Base-by-base conservation (phyloP, 176 grass and related monocot genomes). In the Olyra latifolia region DNA sequence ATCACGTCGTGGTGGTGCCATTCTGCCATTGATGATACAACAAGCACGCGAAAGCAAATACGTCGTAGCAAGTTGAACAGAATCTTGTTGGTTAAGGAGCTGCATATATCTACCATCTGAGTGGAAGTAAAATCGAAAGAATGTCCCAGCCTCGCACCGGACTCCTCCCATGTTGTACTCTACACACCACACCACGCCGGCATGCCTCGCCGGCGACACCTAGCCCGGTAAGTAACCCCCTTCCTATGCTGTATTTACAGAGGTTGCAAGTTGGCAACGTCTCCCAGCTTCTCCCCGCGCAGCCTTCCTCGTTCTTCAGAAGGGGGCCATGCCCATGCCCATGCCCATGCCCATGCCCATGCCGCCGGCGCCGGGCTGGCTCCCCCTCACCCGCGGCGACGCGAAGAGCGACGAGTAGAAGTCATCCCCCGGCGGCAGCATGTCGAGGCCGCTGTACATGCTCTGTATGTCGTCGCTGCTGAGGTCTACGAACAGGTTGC, bases 381-480 rank as follows among this genome's bases (percentile, higher is more conserved):
- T 78, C 1, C 28, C 73, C 24, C 49, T 77, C 47, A 66, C 19
- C 22, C 88, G 41, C 7, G 83, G 88, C 24, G 88, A 86, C 0
- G 88, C 78, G 88, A 90, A 90, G 82, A 86, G 59, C 29, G 88
- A 78, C 1, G 78, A 78, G 78, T 78, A 90, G 59, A 78, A 81
- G 59, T 86, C 83, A 58, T 90, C 88, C 24, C 83, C 78, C 0
- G 66, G 20, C 63, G 82, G 87, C 71, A 89, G 67, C 78, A 90
- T 66, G 73, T 86, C 88, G 60, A 90, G 73, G 29, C 78, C 73
- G 41, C n/a, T 78, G 83, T 90, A 90, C 88, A 86, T 86, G 78
- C 88, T 72, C 78, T 90, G 88, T 19, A 90, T 85, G 83, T 90
- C 88, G 42, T 90, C 88, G 59, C 82, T 82, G 88, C 83, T 90